Conservation (phyloP, 306 rosid species). For the Chamaecrista fasciculata region DNA sequence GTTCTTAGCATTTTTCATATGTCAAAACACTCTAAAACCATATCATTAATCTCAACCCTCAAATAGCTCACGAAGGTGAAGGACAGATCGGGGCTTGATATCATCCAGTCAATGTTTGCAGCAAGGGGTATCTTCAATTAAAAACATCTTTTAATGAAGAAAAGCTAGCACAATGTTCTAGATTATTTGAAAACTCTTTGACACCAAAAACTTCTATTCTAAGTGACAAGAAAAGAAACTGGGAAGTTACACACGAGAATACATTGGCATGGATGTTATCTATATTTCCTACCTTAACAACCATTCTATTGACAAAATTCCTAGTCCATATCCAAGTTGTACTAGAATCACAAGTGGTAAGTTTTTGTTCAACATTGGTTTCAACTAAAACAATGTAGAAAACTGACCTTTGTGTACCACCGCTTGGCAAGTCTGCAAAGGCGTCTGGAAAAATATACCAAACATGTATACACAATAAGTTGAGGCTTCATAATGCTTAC, state of each 20-base stretch:
- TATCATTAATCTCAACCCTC: too few species aligned
- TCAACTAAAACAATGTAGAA: background rate
- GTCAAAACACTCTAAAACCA: too few species aligned
- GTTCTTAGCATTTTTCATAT: too few species aligned
- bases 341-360: constrained; percentile 15
- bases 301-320: constrained; percentile 5
- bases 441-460: constrained; percentile 25
- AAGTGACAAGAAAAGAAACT: constrained; percentile 11
- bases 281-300: constrained; percentile 16
- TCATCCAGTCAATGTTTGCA: constrained; percentile 4
- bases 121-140: background rate
- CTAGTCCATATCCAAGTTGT: background rate
- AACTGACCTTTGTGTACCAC: constrained; percentile 43
- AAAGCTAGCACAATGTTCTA: background rate
- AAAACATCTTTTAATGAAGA: background rate
- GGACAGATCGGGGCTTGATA: too few species aligned
- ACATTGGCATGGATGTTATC: background rate
- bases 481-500: background rate
- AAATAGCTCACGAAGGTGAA: too few species aligned
- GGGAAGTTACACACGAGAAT: background rate
- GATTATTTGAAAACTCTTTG: constrained; percentile 7
- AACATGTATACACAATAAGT: background rate
- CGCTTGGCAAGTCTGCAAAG: constrained; percentile 35
- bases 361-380: background rate
- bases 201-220: constrained; percentile 19